A percentile compares a stretch with the other conserved stretches of the same genome.
Conservation (phyloP, 2,329 filamentous ascomycete genomes). For the Tolypocladium tropicale region DNA sequence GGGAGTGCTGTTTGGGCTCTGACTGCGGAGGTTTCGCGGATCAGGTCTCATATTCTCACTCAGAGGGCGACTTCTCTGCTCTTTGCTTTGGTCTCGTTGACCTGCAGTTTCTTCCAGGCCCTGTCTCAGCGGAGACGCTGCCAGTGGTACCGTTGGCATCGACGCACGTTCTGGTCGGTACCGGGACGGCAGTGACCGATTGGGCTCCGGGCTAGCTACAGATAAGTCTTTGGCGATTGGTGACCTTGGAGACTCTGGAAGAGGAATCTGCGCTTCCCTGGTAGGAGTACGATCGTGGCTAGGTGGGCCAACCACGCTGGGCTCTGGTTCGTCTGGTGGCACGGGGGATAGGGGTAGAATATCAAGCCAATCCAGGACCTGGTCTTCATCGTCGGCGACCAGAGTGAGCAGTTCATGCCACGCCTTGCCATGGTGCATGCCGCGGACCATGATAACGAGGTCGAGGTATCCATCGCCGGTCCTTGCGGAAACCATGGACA, state of each 20-base stretch:
- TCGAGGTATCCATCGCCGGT: constrained; percentile 60
- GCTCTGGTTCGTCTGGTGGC: constrained; percentile 31
- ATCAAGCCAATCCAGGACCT: constrained; percentile 76
- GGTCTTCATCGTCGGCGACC: constrained; percentile 63
- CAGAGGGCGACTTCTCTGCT: constrained; percentile 18
- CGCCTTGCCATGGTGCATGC: constrained; percentile 49
- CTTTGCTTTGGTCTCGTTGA: constrained; percentile 17
- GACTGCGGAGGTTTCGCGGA: constrained; percentile 21
- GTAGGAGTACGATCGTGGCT: constrained; percentile 9
- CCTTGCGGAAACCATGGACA: constrained; percentile 66
- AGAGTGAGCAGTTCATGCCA: constrained; percentile 85
- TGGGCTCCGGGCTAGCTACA: constrained; percentile 11
- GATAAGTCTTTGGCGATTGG: constrained; percentile 7
- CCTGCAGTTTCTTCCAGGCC: constrained; percentile 5
- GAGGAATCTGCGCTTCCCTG: constrained; percentile 13
- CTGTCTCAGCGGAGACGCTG: neutral
- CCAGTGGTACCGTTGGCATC: neutral
- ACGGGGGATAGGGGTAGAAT: constrained; percentile 53
- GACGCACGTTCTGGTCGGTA: constrained; percentile 13
- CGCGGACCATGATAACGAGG: constrained; percentile 80
- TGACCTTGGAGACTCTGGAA: constrained; percentile 12
- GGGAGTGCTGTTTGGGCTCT: constrained; percentile 18
- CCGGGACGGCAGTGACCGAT: constrained; percentile 11
- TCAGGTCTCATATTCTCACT: constrained; percentile 28
- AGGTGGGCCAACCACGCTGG: constrained; percentile 18